A percentile compares a stretch with the other conserved stretches of the same genome.
phyloP scores from a whole-genome alignment of 2,329 filamentous ascomycete species.

The Aspergillus sp. region DNA sequence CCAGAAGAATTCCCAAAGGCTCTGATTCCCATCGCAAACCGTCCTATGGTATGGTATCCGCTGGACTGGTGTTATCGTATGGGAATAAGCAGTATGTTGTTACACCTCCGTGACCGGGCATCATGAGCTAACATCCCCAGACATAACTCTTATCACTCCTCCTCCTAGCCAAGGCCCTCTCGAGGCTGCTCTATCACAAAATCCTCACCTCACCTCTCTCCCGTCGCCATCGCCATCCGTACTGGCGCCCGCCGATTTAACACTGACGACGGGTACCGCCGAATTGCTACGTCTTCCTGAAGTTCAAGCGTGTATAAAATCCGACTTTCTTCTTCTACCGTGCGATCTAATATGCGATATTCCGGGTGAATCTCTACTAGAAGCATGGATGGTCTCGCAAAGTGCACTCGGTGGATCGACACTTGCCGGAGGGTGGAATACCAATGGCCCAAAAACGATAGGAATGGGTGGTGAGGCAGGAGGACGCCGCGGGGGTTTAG shows the following conservation, averaged over 20 bases:
- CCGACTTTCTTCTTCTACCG: conserved; percentile 86
- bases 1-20: conserved; percentile 50
- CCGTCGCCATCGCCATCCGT: conserved; percentile 61
- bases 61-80: conserved; percentile 51
- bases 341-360: conserved; percentile 93
- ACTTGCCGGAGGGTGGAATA: conserved; percentile 42
- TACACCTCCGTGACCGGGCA: background rate
- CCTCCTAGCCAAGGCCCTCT: conserved; percentile 44
- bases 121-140: conserved; percentile 22
- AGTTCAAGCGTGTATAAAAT: conserved; percentile 72
- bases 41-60: conserved; percentile 52
- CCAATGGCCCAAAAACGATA: conserved; percentile 44
- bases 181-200: conserved; percentile 49
- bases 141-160: conserved; percentile 51
- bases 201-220: conserved; percentile 51
- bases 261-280: conserved; percentile 84
- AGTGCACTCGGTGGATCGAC: conserved; percentile 65
- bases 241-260: conserved; percentile 71
- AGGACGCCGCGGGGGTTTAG: conserved; percentile 73
- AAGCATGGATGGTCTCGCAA: conserved; percentile 88
- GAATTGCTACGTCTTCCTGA: conserved; percentile 83
- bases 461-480: conserved; percentile 56
- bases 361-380: conserved; percentile 75
- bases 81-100: conserved; percentile 46
- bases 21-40: conserved; percentile 50